phyloP scores from a whole-genome alignment of 1,284 basidiomycete species.

The Naganishia sp. region DNA sequence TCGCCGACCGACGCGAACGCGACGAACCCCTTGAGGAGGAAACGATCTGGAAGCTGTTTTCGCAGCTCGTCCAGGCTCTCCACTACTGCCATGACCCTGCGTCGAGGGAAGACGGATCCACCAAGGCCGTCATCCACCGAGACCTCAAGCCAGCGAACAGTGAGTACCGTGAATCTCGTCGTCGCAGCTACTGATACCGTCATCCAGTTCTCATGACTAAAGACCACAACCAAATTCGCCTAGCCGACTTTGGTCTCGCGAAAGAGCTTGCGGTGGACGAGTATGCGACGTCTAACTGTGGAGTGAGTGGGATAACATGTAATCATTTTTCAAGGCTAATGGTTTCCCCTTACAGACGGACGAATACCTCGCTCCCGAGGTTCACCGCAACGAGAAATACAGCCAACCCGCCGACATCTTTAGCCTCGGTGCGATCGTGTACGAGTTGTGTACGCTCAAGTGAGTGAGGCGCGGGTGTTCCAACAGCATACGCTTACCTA shows the following conservation, averaged over 20 bases:
- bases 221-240: neutral
- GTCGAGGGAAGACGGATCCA: neutral
- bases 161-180: neutral
- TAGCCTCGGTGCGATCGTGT: neutral
- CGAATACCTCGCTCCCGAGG: neutral
- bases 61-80: neutral
- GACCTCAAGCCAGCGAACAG: conserved; percentile 15
- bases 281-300: neutral
- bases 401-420: neutral
- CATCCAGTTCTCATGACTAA: neutral
- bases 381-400: neutral
- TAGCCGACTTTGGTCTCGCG: neutral
- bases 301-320: neutral
- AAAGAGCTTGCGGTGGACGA: neutral
- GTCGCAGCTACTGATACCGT: too few species aligned
- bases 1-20: neutral
- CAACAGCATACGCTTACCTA: neutral
- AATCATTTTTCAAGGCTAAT: neutral
- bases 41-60: neutral
- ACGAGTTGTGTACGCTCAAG: neutral
- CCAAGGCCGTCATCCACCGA: neutral
- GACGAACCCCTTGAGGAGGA: neutral
- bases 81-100: neutral
- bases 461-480: neutral
- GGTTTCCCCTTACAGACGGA: neutral